phyloP scores from a whole-genome alignment of 169 alveolate genomes.

The Plasmodium gallinaceum region DNA sequence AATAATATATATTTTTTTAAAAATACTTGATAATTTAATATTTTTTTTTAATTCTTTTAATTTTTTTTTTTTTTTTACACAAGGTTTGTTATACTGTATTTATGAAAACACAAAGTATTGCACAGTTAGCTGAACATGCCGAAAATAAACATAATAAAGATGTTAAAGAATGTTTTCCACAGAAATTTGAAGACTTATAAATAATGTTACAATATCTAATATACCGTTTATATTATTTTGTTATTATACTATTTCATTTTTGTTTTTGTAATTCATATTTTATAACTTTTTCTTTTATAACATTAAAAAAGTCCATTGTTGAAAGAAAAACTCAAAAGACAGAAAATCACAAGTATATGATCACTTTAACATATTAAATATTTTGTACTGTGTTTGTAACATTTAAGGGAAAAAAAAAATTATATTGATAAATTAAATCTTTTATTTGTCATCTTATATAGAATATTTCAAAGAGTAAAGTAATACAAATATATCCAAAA shows the following conservation, averaged over 20 bases:
- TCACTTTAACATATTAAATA: too few species aligned
- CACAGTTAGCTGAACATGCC: conserved; percentile 78
- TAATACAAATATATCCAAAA: conserved; percentile 44
- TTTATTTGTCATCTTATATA: conserved; percentile 8
- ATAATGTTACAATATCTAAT: background rate
- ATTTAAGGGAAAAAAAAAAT: background rate
- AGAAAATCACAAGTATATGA: too few species aligned
- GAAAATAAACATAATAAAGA: conserved; percentile 72
- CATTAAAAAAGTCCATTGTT: too few species aligned
- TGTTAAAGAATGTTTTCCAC: conserved; percentile 77
- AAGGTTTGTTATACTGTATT: conserved; percentile 76
- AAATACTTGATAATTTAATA: background rate
- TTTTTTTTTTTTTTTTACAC: conserved; percentile 1
- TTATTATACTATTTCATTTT: background rate
- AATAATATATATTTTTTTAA: too few species aligned
- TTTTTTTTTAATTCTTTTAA: background rate
- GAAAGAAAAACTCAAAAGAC: too few species aligned
- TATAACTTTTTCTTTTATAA: background rate
- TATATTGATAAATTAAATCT: background rate
- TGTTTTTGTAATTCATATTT: conserved; percentile 5
- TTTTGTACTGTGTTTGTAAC: too few species aligned
- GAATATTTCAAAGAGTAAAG: conserved; percentile 59
- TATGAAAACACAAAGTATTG: conserved; percentile 77
- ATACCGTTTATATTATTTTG: background rate
- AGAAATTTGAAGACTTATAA: conserved; percentile 34